phyloP scores from a whole-genome alignment of 441 rosid species.

The Metrosideros polymorpha region DNA sequence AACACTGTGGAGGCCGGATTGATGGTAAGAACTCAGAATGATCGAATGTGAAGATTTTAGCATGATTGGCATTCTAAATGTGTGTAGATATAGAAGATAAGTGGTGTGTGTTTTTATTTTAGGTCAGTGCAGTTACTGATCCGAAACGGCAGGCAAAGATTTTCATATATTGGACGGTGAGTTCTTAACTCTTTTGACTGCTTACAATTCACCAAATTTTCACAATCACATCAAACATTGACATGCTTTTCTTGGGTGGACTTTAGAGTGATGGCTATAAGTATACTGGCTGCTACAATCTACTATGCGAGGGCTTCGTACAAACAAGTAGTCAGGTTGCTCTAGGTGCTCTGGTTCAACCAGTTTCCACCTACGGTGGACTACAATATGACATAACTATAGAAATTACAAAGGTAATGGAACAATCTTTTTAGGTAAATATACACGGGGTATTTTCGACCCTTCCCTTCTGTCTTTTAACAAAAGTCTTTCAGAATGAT shows the following conservation, averaged over 20 bases:
- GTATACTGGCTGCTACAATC: background rate
- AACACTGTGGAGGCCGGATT: constrained; percentile 15
- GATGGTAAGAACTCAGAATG: background rate
- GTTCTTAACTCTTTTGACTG: background rate
- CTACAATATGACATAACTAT: background rate
- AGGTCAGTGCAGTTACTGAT: background rate
- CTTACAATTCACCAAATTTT: background rate
- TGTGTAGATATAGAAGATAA: background rate
- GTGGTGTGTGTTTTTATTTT: background rate
- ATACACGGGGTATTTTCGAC: background rate
- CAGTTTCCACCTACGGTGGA: background rate
- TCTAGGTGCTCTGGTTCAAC: background rate
- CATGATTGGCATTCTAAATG: background rate
- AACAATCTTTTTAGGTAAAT: background rate
- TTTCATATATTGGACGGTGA: constrained; percentile 18
- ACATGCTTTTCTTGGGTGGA: background rate
- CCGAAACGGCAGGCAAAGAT: background rate
- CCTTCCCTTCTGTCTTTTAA: background rate
- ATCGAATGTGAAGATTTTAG: background rate
- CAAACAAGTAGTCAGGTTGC: background rate
- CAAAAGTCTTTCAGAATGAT: background rate
- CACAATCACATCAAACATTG: background rate
- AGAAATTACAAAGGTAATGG: background rate
- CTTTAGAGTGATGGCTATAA: background rate
- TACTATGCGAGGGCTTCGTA: background rate